Evolutionary conservation across 164 flowering plant genomes (phyloP), one percentile per base, ranked within the genome.

Genomic region (Magnolia sinica): DNA sequence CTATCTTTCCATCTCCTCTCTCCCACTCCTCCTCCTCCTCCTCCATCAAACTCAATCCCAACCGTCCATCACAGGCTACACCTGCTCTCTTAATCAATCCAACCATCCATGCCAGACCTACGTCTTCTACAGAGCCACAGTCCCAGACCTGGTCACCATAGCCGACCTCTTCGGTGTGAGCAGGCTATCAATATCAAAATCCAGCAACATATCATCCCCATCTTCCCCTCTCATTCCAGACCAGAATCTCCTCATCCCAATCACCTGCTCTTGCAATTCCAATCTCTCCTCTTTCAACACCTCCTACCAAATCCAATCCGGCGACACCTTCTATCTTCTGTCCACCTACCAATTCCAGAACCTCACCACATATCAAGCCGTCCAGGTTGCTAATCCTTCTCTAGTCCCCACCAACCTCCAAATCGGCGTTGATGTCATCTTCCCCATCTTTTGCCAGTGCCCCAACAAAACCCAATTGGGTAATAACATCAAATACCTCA

Each of bases 371-470:
- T 92, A 79, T 77, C 89, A 90, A 71, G 89, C 93, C 13, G 94
- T 90, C 16, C 86, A 88, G 77, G 73, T 84, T 20, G 92, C 87
- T 3, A 93, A 93, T 51, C 98, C 98, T 0, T 64, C 82, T 4
- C 84, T 90, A n/a, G 75, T 87, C 66, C 83, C 93, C 0, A 85
- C 86, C 7, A 22, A 77, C 13, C 90, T 95, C 51, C 0, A 63
- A 0, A 69, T 88, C 27, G 98, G 98, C 3, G 82, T 0, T 14
- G 45, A 79, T 1, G 84, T 82, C 2, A 23, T 80, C 29, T 90
- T 95, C 52, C 98, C 98, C 0, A 79, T 95, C 66, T 92, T 92
- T 51, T 95, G 98, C 86, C 86, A 81, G 84, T 95, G 98, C 75
- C 94, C 95, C 0, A 82, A 84, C 75, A 52, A n/a, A 49, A 83